A percentile compares a stretch with the other conserved stretches of the same genome.
Conservation (phyloP, 306 rosid species). For the Citrullus mucosospermus region DNA sequence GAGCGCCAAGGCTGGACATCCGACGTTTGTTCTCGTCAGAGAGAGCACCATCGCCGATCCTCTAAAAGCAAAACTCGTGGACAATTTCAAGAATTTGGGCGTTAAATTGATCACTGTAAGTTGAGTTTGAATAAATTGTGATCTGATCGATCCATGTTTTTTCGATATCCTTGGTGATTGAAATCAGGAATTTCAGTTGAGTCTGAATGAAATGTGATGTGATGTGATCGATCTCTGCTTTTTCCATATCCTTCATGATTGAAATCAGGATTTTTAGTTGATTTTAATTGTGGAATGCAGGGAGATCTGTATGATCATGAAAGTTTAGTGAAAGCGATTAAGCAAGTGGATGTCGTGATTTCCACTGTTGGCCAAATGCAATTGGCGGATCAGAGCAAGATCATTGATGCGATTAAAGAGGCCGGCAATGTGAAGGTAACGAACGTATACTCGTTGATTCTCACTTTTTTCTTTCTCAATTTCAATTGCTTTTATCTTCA, state of each 20-base stretch:
- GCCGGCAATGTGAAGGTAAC: constrained; percentile 67
- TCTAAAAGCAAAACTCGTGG: constrained; percentile 35
- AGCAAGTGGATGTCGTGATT: constrained; percentile 77
- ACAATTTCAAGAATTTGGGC: constrained; percentile 39
- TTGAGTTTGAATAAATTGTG: not conserved
- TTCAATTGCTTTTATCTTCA: too few relatives aligned
- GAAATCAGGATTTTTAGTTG: too few relatives aligned
- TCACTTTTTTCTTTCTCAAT: not conserved
- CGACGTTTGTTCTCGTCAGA: constrained; percentile 67
- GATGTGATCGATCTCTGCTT: too few relatives aligned
- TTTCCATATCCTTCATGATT: too few relatives aligned
- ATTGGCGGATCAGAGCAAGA: constrained; percentile 62
- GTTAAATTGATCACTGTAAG: constrained; percentile 48
- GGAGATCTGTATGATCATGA: constrained; percentile 71
- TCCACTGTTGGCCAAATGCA: constrained; percentile 54
- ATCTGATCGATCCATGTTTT: too few relatives aligned
- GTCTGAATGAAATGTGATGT: too few relatives aligned
- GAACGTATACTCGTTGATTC: not conserved
- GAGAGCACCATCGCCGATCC: constrained; percentile 53
- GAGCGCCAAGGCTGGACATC: constrained; percentile 58
- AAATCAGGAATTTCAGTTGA: too few relatives aligned
- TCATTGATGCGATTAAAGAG: constrained; percentile 76
- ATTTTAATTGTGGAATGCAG: constrained; percentile 17
- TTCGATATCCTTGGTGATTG: too few relatives aligned
- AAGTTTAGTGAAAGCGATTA: constrained; percentile 58